Evolutionary conservation across 225 moss, liverwort and hornwort genomes (phyloP).

Genomic region (Antitrichia curtipendula): DNA sequence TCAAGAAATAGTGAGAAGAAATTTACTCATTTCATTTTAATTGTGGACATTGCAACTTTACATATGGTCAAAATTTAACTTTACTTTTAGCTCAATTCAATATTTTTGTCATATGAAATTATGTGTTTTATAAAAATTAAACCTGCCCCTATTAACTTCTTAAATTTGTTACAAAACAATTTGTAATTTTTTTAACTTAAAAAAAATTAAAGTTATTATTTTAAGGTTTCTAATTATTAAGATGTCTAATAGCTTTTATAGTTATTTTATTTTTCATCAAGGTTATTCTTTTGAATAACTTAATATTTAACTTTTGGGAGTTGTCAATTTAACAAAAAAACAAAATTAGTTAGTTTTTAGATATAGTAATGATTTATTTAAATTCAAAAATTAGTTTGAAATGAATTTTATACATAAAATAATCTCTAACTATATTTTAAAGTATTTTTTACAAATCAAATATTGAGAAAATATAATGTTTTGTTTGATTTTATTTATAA

Average conservation of each 20-base stretch:
- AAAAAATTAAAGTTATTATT: too few species aligned
- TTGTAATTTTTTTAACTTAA: too few species aligned
- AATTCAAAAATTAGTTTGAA: background rate
- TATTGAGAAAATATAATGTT: background rate
- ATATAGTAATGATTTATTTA: background rate
- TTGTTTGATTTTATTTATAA: background rate
- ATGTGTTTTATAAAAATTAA: too few species aligned
- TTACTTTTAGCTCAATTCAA: too few species aligned
- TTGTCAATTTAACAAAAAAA: background rate
- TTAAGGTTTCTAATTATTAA: too few species aligned
- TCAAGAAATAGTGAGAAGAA: too few species aligned
- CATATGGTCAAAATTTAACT: too few species aligned
- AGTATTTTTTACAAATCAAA: background rate
- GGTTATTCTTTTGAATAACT: background rate
- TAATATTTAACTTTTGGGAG: background rate
- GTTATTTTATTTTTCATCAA: background rate
- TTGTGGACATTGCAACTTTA: too few species aligned
- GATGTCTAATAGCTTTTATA: accelerated
- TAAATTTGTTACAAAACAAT: too few species aligned
- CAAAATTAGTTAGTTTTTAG: background rate
- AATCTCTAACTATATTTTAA: background rate
- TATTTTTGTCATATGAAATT: too few species aligned
- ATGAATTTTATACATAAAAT: background rate
- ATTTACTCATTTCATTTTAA: too few species aligned
- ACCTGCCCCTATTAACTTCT: accelerated